Evolutionary conservation across 2,329 filamentous ascomycete genomes (phyloP), one percentile per base, ranked within the genome.

Genomic region (Talaromyces funiculosus): DNA sequence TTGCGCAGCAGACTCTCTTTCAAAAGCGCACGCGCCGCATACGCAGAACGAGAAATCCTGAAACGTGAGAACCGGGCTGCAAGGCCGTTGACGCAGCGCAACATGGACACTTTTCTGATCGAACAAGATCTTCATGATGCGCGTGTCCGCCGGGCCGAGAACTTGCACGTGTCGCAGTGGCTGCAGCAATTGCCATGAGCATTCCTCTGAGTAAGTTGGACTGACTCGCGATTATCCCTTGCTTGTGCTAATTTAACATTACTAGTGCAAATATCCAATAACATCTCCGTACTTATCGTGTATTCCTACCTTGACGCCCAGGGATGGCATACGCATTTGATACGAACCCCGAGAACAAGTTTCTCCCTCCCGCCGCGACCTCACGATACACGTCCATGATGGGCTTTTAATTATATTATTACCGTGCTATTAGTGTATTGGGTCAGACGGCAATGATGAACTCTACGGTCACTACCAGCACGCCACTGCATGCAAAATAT

Each of bases 81-180:
- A 57, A 66, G 67, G 5, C 73, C 72, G 18, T 57, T 75, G 61
- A 75, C 73, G 0, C 66, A 73, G 54, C 66, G 72, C 47, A 76
- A 75, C 60, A 63, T 75, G 57, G 70, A 75, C 49, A 72, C 65
- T 3, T 68, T 76, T 16, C 66, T 73, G 55, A 71, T 68, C 2
- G 66, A 70, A 24, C 73, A 75, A 62, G 65, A 69, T 63, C 67
- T 67, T 33, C 64, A 68, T 14, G 72, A 88, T 82, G 85, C 85
- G 80, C 73, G 79, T 78, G 61, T 86, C 83, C 76, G 80, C 67
- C 65, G 79, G 78, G 67, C 77, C 76, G 66, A 84, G 82, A 73
- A 87, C 79, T 68, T 92, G 88, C 80, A 82, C 77, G 67, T 93
- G 90, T 76, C 86, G 83, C 74, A 88, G 85, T 82, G 90, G 90